Percentiles rank a stretch among this genome's conserved stretches.
Conservation (phyloP, 805 yeast genomes). For the Schizosaccharomyces octosporus region DNA sequence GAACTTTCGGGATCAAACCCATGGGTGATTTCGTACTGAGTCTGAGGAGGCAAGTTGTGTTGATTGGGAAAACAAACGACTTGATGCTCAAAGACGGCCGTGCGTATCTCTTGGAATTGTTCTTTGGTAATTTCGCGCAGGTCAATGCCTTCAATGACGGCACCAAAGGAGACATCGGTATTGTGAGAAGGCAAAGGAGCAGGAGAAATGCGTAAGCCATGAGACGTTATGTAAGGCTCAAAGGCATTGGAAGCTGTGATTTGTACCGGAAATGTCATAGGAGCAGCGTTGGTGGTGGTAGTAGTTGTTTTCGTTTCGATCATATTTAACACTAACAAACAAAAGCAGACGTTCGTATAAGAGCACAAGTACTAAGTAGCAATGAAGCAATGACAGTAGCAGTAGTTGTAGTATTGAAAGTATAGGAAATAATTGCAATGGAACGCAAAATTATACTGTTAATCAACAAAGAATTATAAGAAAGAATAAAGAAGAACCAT, state of each 20-base stretch:
- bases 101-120: slow-evolving; percentile 36
- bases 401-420: no score
- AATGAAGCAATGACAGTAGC: no score
- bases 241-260: background rate
- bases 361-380: no score
- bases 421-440: no score
- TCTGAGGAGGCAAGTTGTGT: slow-evolving; percentile 38
- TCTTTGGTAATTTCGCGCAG: slow-evolving; percentile 41
- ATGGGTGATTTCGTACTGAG: slow-evolving; percentile 53
- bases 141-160: slow-evolving; percentile 16
- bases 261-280: no score
- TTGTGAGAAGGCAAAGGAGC: background rate
- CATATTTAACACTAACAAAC: no score
- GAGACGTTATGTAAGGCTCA: background rate
- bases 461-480: no score
- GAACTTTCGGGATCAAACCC: slow-evolving; percentile 57
- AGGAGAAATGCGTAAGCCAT: background rate
- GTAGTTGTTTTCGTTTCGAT: no score
- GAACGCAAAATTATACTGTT: no score
- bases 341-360: no score
- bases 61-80: slow-evolving; percentile 57
- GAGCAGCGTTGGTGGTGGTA: no score
- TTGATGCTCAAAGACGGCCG: slow-evolving; percentile 41
- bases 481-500: no score
- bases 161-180: background rate